Percentiles rank a stretch among this genome's conserved stretches.
Evolutionary conservation across 352 stramenopile species (phyloP).

Genomic region (Phytophthora palmivora): DNA sequence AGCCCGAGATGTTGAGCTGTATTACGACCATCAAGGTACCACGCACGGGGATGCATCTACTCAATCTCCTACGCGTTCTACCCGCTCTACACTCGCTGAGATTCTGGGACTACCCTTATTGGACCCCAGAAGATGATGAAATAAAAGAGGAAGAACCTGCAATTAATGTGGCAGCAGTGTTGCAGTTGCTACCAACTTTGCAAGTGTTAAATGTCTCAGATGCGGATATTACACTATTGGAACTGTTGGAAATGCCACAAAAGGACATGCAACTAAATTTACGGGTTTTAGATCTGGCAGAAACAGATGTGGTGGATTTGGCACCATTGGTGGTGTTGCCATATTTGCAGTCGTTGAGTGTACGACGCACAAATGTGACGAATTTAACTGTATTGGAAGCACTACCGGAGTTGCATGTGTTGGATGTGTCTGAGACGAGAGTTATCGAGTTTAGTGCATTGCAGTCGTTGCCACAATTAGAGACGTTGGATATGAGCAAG

Average conservation of each 20-base stretch:
- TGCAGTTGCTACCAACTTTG: constrained; percentile 39
- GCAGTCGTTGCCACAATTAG: constrained; percentile 21
- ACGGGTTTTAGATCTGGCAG: constrained; percentile 37
- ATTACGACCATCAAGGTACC: constrained; percentile 40
- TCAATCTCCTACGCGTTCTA: constrained; percentile 46
- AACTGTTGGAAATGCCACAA: constrained; percentile 27
- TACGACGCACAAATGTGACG: constrained; percentile 42
- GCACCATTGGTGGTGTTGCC: constrained; percentile 34
- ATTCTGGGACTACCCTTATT: constrained; percentile 57
- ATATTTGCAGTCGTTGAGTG: constrained; percentile 43
- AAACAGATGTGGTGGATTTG: constrained; percentile 45
- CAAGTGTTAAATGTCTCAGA: constrained; percentile 50
- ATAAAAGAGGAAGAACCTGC: constrained; percentile 36
- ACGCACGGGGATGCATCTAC: constrained; percentile 49
- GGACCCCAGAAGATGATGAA: constrained; percentile 29
- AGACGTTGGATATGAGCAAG: constrained; percentile 54
- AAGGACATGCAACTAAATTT: constrained; percentile 13
- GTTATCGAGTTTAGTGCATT: constrained; percentile 48
- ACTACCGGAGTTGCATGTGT: constrained; percentile 33
- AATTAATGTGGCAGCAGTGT: constrained; percentile 45
- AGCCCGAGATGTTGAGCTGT: constrained; percentile 38
- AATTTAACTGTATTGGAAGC: constrained; percentile 37
- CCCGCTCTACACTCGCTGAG: constrained; percentile 37
- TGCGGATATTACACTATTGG: constrained; percentile 36
- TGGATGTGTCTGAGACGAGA: constrained; percentile 55